These are phyloP conservation scores for Hibiscus mutabilis DNA, from an alignment of 345 rosid species.

Conservation along the genomic window DNA sequence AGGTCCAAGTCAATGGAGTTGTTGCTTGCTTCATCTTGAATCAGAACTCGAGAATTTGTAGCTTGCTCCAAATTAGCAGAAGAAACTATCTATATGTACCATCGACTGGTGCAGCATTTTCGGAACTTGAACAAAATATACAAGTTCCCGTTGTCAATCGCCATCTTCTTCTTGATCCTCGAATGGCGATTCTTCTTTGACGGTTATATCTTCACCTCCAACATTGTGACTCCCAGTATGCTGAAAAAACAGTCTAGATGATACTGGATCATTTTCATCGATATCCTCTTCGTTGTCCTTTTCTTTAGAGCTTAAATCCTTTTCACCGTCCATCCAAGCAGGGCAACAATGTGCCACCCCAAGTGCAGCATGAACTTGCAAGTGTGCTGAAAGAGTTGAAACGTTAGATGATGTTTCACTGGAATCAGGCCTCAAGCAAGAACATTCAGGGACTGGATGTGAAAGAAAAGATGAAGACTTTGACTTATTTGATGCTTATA, in stretches of 20 bases:
- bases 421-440: constrained; percentile 39
- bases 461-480: constrained; percentile 62
- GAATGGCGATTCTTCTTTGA: constrained; percentile 65
- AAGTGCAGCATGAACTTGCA: constrained; percentile 38
- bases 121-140: neutral
- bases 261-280: constrained; percentile 62
- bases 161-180: constrained; percentile 95
- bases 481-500: constrained; percentile 43
- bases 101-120: neutral
- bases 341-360: constrained; percentile 66
- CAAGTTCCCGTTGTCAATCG: constrained; percentile 27
- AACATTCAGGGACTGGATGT: constrained; percentile 87
- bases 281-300: constrained; percentile 73
- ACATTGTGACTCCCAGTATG: constrained; percentile 43
- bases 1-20: constrained; percentile 3
- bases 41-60: neutral
- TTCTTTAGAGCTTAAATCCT: constrained; percentile 35
- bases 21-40: neutral
- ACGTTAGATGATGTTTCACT: constrained; percentile 19
- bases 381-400: constrained; percentile 24
- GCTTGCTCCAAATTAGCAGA: constrained; percentile 1
- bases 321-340: constrained; percentile 52
- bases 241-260: constrained; percentile 63
- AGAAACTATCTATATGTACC: constrained; percentile 12
- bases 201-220: constrained; percentile 53